Conservation (phyloP, 306 rosid genomes). For the Malus fusca region DNA sequence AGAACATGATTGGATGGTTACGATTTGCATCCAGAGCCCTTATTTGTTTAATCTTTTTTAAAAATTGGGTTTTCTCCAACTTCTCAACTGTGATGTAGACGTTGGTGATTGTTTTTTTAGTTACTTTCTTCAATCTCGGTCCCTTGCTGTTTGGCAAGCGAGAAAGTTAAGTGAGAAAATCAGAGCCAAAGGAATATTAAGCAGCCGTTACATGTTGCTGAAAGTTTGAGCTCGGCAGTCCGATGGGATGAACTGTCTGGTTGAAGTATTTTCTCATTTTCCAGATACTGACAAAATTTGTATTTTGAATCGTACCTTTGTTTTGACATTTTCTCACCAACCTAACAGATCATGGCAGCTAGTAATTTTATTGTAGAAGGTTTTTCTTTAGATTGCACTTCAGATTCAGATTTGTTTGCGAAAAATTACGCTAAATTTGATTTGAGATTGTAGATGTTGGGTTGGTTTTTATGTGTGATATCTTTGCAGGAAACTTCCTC, state of each 20-base stretch:
- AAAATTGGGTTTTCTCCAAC: too few species aligned
- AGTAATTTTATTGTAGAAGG: not conserved
- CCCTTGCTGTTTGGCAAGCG: not conserved
- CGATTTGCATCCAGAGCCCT: not conserved
- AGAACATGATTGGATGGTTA: not conserved
- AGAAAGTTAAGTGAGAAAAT: not conserved
- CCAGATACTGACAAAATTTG: not conserved
- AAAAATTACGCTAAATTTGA: not conserved
- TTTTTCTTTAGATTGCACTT: not conserved
- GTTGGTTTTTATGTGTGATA: not conserved
- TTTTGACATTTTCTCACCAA: not conserved
- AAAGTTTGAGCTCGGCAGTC: not conserved
- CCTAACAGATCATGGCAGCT: conserved; percentile 10
- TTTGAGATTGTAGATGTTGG: not conserved
- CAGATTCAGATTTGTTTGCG: not conserved
- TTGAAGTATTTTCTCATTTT: not conserved
- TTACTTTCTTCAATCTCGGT: not conserved
- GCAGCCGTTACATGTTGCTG: not conserved
- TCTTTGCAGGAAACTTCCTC: conserved; percentile 84
- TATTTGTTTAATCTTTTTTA: not conserved
- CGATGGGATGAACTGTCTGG: conserved; percentile 3
- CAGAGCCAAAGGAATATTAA: not conserved
- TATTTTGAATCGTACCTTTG: not conserved
- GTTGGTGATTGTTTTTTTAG: not conserved
- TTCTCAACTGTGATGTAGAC: not conserved